phyloP scores from a whole-genome alignment of 257 asterid genomes.

The Agastache rugosa region DNA sequence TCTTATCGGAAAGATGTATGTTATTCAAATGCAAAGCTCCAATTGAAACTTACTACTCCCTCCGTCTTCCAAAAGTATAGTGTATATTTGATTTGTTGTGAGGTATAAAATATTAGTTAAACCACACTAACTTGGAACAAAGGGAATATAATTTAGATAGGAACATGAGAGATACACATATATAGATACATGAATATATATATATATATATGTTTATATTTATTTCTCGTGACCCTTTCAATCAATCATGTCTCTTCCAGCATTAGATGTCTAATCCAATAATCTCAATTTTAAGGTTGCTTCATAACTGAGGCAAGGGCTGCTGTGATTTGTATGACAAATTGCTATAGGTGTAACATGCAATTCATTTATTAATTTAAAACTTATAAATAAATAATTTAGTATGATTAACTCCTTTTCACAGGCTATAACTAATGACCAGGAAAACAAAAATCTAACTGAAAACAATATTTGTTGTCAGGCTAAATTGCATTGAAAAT shows the following conservation, averaged over 20 bases:
- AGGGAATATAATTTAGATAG: too few relatives aligned
- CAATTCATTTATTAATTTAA: not conserved
- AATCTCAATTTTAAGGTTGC: slow-evolving; percentile 20
- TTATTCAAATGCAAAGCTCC: not conserved
- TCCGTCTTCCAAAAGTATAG: too few relatives aligned
- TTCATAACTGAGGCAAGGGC: slow-evolving; percentile 12
- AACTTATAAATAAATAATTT: not conserved
- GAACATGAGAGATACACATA: not conserved
- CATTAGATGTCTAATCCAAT: not conserved
- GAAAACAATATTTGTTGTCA: not conserved
- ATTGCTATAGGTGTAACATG: slow-evolving; percentile 7
- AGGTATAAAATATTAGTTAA: too few relatives aligned
- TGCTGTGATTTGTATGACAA: not conserved
- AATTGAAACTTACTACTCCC: not conserved
- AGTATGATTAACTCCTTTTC: not conserved
- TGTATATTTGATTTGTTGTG: too few relatives aligned
- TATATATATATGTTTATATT: too few relatives aligned
- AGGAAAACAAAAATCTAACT: not conserved
- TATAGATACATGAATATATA: too few relatives aligned
- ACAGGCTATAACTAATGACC: not conserved
- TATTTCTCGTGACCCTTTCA: slow-evolving; percentile 7
- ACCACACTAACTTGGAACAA: too few relatives aligned
- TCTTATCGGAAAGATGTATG: not conserved
- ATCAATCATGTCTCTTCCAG: slow-evolving; percentile 30
- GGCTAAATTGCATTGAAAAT: not conserved